Evolutionary conservation across 83 land plant genomes (phyloP).

Genomic region (Thuja plicata): DNA sequence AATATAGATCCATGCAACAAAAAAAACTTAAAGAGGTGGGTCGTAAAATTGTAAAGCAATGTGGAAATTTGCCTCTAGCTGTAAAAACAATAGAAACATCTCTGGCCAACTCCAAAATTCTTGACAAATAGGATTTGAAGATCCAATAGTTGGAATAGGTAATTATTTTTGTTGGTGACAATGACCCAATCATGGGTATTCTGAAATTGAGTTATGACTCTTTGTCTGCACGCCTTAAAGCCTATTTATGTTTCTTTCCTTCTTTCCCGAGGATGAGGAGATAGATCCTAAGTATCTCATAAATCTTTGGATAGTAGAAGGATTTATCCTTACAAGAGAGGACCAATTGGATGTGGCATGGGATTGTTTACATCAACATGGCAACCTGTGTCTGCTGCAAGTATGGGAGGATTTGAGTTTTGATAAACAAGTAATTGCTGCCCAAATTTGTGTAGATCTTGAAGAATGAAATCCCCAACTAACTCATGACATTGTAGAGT

Average conservation of each 20-base stretch:
- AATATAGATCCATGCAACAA: background rate
- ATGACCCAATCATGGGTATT: background rate
- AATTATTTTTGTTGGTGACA: too few species aligned
- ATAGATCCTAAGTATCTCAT: slow-evolving; percentile 16
- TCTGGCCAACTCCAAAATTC: background rate
- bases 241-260: slow-evolving; percentile 7
- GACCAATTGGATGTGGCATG: background rate
- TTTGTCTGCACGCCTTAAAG: background rate
- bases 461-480: too few species aligned
- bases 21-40: background rate
- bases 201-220: slow-evolving; percentile 16
- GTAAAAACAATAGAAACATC: background rate
- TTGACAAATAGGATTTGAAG: background rate
- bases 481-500: too few species aligned
- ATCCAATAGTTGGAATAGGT: background rate
- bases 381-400: slow-evolving; percentile 6
- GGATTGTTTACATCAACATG: slow-evolving; percentile 2
- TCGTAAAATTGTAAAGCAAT: background rate
- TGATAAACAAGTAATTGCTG: too few species aligned
- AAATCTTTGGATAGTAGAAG: slow-evolving; percentile 25
- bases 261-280: slow-evolving; percentile 13
- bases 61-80: background rate
- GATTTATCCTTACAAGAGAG: background rate
- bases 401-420: too few species aligned
- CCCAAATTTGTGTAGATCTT: too few species aligned